A percentile compares a stretch with the other conserved stretches of the same genome.
These are phyloP conservation scores for Eimeria tenella DNA, from an alignment of 169 alveolate genomes.

Conservation along the genomic window DNA sequence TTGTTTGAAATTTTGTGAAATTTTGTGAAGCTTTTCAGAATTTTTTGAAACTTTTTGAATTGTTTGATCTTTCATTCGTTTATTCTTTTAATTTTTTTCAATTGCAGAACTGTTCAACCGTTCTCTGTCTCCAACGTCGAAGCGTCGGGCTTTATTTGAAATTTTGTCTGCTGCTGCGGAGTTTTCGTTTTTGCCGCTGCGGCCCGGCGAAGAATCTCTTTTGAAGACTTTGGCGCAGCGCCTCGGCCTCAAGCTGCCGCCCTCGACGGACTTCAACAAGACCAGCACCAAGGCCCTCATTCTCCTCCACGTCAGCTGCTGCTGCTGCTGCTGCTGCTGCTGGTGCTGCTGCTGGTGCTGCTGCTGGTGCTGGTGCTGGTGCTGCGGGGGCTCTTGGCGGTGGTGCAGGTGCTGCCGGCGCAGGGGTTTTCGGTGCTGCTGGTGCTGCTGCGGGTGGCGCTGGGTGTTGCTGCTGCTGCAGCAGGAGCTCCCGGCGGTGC, in stretches of 20 bases:
- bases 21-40: no score
- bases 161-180: constrained; percentile 91
- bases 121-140: constrained; percentile 82
- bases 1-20: constrained; percentile 84
- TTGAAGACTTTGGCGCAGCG: constrained; percentile 85
- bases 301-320: constrained; percentile 79
- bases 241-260: constrained; percentile 75
- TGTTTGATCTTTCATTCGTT: neutral
- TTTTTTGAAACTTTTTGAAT: no score
- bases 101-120: constrained; percentile 85
- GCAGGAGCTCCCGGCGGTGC: neutral
- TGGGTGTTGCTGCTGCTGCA: constrained; percentile 76
- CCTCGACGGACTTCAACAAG: constrained; percentile 59
- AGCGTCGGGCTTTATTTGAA: constrained; percentile 88
- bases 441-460: neutral
- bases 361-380: constrained; percentile 67
- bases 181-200: constrained; percentile 89
- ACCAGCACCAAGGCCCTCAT: constrained; percentile 82
- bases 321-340: neutral
- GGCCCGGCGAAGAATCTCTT: constrained; percentile 91
- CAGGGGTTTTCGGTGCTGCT: neutral
- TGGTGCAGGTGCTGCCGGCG: neutral
- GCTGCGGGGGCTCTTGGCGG: neutral
- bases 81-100: no score
- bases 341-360: neutral